Percentiles rank a stretch among this genome's conserved stretches.
Conservation (phyloP, 2,329 filamentous ascomycete species). For the Neopestalotiopsis sp. region DNA sequence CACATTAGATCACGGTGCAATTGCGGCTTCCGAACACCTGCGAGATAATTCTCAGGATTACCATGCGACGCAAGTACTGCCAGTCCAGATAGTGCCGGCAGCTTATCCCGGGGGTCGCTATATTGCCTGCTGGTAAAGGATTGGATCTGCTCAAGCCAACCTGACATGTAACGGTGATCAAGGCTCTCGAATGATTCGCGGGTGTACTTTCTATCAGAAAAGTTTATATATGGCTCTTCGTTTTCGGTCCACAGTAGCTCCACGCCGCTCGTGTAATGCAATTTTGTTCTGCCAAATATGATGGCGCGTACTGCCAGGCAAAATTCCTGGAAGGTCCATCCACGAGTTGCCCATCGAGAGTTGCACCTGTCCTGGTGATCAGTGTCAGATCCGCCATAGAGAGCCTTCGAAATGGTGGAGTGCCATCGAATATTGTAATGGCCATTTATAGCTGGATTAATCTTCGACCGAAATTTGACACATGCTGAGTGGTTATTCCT, state of each 20-base stretch:
- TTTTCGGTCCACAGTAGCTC: not conserved
- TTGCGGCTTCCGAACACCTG: not conserved
- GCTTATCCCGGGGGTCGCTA: not conserved
- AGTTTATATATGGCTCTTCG: not conserved
- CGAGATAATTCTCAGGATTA: not conserved
- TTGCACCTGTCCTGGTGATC: not conserved
- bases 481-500: not conserved
- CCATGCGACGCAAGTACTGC: not conserved
- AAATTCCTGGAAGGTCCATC: not conserved
- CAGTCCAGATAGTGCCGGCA: not conserved
- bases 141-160: not conserved
- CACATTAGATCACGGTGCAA: not conserved
- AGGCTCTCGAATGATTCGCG: not conserved
- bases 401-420: not conserved
- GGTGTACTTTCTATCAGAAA: too few species aligned
- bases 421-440: not conserved
- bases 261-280: not conserved
- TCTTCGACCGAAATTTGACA: not conserved
- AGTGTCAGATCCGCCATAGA: not conserved
- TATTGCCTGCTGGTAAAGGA: not conserved
- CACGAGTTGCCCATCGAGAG: not conserved
- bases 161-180: not conserved
- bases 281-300: not conserved
- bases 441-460: not conserved
- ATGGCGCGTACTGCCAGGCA: not conserved